Conservation (phyloP, 106 monocot species). For the Acorus calamus region DNA sequence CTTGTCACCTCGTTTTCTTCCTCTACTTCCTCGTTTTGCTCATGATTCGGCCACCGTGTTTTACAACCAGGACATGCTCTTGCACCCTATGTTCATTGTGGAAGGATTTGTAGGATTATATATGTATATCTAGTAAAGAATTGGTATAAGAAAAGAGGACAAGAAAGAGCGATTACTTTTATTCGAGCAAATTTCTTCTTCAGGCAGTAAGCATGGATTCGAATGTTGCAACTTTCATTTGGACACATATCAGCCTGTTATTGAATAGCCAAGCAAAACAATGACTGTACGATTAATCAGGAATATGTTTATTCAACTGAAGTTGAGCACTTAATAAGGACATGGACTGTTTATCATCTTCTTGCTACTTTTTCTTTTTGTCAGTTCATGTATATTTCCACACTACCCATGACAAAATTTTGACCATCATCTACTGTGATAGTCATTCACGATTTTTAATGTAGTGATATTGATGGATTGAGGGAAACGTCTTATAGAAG, state of each 20-base stretch:
- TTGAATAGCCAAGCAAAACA: not conserved
- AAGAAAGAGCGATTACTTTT: constrained; percentile 22
- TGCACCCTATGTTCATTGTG: constrained; percentile 19
- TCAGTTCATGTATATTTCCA: no score
- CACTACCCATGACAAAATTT: no score
- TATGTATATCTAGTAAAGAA: not conserved
- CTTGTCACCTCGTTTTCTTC: constrained; percentile 21
- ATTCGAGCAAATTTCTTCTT: constrained; percentile 60
- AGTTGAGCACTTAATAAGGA: no score
- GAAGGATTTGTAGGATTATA: not conserved
- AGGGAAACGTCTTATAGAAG: no score
- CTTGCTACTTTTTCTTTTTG: no score
- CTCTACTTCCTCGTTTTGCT: constrained; percentile 11
- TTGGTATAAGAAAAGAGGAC: not conserved
- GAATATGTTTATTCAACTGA: no score
- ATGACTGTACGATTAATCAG: no score
- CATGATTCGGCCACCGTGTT: constrained; percentile 34
- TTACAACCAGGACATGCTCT: constrained; percentile 67
- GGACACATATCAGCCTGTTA: constrained; percentile 62
- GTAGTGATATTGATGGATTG: no score
- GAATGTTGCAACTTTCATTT: constrained; percentile 55
- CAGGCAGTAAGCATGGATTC: constrained; percentile 74
- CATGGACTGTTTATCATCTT: no score
- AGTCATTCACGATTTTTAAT: no score
- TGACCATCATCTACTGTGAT: no score